These are phyloP conservation scores for Lotus japonicus DNA, from an alignment of 306 rosid species.

Conservation along the genomic window DNA sequence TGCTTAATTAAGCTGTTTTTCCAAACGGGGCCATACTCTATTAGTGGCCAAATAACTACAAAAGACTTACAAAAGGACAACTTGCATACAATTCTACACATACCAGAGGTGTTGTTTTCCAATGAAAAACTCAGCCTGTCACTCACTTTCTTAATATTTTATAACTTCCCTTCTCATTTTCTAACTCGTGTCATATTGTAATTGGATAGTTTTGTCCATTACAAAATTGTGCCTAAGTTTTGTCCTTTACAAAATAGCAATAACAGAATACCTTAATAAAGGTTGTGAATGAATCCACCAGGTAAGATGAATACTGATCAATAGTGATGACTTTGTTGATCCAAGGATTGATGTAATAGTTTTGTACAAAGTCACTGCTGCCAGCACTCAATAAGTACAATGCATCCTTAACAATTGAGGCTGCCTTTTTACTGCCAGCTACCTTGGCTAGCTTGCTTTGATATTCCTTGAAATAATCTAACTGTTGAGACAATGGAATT, in stretches of 20 bases:
- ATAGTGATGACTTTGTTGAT: slow-evolving; percentile 58
- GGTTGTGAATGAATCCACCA: slow-evolving; percentile 45
- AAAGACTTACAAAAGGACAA: no score
- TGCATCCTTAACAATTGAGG: slow-evolving; percentile 58
- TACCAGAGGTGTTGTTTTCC: no score
- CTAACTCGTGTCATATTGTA: no score
- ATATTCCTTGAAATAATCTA: slow-evolving; percentile 69
- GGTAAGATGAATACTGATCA: slow-evolving; percentile 54
- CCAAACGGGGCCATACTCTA: not conserved
- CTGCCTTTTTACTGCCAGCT: slow-evolving; percentile 72
- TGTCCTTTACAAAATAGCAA: not conserved
- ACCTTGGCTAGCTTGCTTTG: slow-evolving; percentile 66
- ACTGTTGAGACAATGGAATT: slow-evolving; percentile 70
- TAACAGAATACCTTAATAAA: slow-evolving; percentile 54
- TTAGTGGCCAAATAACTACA: not conserved
- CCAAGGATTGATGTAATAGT: slow-evolving; percentile 76
- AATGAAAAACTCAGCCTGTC: no score
- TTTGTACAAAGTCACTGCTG: slow-evolving; percentile 78
- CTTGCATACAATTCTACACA: no score
- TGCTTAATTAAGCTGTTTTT: no score
- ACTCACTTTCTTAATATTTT: no score
- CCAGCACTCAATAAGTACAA: slow-evolving; percentile 81
- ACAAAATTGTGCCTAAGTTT: no score
- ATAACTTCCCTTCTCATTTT: no score
- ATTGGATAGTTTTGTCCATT: no score